A percentile compares a stretch with the other conserved stretches of the same genome.
Evolutionary conservation across 23 red algal genomes (phyloP).

Genomic region (Chondrus crispus): DNA sequence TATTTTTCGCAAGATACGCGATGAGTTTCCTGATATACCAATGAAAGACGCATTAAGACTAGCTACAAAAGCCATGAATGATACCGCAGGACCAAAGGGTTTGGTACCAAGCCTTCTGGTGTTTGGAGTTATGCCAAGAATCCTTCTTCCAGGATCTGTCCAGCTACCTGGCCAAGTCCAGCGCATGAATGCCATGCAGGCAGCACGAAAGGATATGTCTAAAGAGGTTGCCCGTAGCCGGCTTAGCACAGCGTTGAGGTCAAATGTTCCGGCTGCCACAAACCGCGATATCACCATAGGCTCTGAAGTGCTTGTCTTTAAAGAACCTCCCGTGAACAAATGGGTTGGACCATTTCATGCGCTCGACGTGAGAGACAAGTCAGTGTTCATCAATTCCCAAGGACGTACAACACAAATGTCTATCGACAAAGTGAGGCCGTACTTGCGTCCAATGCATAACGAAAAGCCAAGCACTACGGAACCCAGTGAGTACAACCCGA

Average conservation of each 20-base stretch:
- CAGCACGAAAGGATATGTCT: background rate
- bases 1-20: constrained; percentile 2
- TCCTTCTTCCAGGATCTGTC: background rate
- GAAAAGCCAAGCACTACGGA: too few species aligned
- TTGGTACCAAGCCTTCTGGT: background rate
- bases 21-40: background rate
- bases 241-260: background rate
- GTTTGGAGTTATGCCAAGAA: background rate
- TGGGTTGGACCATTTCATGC: background rate
- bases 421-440: constrained; percentile 7
- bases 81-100: constrained; percentile 4
- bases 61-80: background rate
- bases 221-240: background rate
- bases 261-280: background rate
- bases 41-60: background rate
- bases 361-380: background rate
- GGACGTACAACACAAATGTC: background rate
- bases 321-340: background rate
- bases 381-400: background rate
- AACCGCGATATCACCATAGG: background rate
- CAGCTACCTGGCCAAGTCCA: background rate
- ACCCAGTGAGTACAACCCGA: too few species aligned
- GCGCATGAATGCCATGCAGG: background rate
- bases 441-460: too few species aligned
- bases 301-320: background rate